Percentiles rank a stretch among this genome's conserved stretches.
These are phyloP conservation scores for Sporothrix mexicana DNA, from an alignment of 2,329 filamentous ascomycete genomes.

Conservation along the genomic window DNA sequence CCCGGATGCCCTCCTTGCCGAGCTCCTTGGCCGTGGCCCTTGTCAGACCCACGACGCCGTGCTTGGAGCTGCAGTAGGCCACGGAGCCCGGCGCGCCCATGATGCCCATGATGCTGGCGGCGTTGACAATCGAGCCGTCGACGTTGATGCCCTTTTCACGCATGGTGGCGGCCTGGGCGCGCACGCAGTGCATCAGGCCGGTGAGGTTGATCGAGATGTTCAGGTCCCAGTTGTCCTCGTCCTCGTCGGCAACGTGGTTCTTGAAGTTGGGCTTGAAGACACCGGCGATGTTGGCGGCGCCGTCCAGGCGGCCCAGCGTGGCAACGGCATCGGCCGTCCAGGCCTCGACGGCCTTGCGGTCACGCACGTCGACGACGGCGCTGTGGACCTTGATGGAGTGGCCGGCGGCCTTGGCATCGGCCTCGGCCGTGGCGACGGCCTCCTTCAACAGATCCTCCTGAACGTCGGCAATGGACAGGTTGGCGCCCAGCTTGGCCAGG, in stretches of 20 bases:
- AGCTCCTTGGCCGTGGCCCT: slow-evolving; percentile 47
- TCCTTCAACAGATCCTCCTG: slow-evolving; percentile 44
- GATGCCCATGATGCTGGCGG: slow-evolving; percentile 35
- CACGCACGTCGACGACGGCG: slow-evolving; percentile 31
- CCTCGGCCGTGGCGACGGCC: slow-evolving; percentile 21
- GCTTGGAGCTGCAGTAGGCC: slow-evolving; percentile 49
- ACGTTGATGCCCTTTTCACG: slow-evolving; percentile 23
- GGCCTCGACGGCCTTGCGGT: slow-evolving; percentile 51
- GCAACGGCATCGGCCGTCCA: slow-evolving; percentile 57
- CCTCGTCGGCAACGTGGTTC: slow-evolving; percentile 50
- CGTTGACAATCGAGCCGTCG: slow-evolving; percentile 37
- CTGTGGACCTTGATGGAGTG: slow-evolving; percentile 21
- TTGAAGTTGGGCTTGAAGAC: slow-evolving; percentile 52
- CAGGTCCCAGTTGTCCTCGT: slow-evolving; percentile 56
- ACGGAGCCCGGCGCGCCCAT: slow-evolving; percentile 45
- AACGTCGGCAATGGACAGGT: slow-evolving; percentile 54
- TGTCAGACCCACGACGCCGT: slow-evolving; percentile 49
- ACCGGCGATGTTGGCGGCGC: slow-evolving; percentile 62
- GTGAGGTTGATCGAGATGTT: slow-evolving; percentile 57
- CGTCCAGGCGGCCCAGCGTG: slow-evolving; percentile 59
- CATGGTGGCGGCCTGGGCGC: slow-evolving; percentile 42
- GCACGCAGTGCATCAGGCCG: slow-evolving; percentile 58
- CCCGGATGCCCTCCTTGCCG: slow-evolving; percentile 52
- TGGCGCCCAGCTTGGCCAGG: slow-evolving; percentile 50
- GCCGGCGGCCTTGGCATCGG: slow-evolving; percentile 25